Evolutionary conservation across 2,329 filamentous ascomycete genomes (phyloP), one percentile per base, ranked within the genome.

Genomic region (Aspergillus sp.): DNA sequence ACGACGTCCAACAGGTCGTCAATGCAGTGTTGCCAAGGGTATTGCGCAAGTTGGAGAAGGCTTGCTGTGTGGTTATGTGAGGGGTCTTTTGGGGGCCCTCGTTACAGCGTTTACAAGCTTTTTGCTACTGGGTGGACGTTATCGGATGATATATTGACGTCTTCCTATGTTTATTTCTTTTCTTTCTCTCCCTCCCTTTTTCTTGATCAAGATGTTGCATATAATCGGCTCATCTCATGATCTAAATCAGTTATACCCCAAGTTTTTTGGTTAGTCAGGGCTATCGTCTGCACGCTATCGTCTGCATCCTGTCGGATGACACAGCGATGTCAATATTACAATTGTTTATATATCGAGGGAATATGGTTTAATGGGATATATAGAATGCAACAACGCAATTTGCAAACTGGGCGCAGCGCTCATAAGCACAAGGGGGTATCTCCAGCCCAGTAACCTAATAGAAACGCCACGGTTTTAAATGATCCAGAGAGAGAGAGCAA

Each of bases 1-100:
- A 82, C 55, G 73, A 82, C 53, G 63, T 80, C 44, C 80, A 78
- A 56, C 71, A 84, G 56, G 58, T 81, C 54, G 75, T 82, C 53
- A 79, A 78, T 63, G 80, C 80, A 63, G 61, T 80, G 30, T 60
- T 86, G 55, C 77, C 78, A 5, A 78, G 72, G 63, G 60, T 87
- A 33, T 59, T 86, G 52, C 76, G 74, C 59, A 82, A 82, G 69
- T 63, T 88, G 63, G 81, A 82, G 64, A 81, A 81, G 66, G 71
- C 70, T 48, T 90, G 85, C 68, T 90, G 86, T 72, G 71, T 80
- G 35, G 79, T 91, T 58, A 90, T 90, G 86, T 91, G 72, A 12
- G 34, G 39, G 19, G 35, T 34, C 8, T 36, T 44, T 26, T 32
- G 6, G 7, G 5, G 3, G 32, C 10, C 8, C 27, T 7, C 19